These are phyloP conservation scores for Myriosclerotinia scirpicola DNA, from an alignment of 2,329 filamentous ascomycete genomes.

Conservation along the genomic window DNA sequence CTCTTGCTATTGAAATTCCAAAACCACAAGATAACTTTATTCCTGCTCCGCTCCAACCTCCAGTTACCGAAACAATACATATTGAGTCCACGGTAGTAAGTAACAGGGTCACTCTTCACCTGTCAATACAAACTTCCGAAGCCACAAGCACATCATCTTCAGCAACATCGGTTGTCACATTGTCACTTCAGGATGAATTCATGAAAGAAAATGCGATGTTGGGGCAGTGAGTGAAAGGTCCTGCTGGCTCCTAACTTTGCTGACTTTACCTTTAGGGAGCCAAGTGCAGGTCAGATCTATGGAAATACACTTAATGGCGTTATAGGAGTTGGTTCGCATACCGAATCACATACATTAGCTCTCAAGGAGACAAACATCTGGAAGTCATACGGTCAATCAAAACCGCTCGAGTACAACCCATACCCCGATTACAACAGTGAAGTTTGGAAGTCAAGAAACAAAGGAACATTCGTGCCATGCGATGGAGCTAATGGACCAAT, in stretches of 20 bases:
- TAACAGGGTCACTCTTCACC: slow-evolving; percentile 3
- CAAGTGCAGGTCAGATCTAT: slow-evolving; percentile 54
- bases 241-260: slow-evolving; percentile 25
- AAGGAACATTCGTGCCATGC: slow-evolving; percentile 63
- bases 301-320: slow-evolving; percentile 55
- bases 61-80: background rate
- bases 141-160: background rate
- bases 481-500: slow-evolving; percentile 54
- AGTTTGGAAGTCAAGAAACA: slow-evolving; percentile 56
- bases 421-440: slow-evolving; percentile 69
- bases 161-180: background rate
- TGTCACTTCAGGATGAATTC: slow-evolving; percentile 26
- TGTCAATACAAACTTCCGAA: background rate
- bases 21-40: background rate
- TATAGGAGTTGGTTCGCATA: slow-evolving; percentile 40
- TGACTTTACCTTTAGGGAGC: slow-evolving; percentile 41
- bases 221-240: slow-evolving; percentile 26
- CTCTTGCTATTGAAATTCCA: background rate
- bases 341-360: slow-evolving; percentile 39
- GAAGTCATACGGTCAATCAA: slow-evolving; percentile 48
- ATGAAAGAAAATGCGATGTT: slow-evolving; percentile 30
- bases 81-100: background rate
- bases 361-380: slow-evolving; percentile 40
- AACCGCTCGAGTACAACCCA: slow-evolving; percentile 63
- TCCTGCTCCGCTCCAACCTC: background rate